Base-by-base conservation (phyloP, 1,284 basidiomycete species). In the Trametes sp. region DNA sequence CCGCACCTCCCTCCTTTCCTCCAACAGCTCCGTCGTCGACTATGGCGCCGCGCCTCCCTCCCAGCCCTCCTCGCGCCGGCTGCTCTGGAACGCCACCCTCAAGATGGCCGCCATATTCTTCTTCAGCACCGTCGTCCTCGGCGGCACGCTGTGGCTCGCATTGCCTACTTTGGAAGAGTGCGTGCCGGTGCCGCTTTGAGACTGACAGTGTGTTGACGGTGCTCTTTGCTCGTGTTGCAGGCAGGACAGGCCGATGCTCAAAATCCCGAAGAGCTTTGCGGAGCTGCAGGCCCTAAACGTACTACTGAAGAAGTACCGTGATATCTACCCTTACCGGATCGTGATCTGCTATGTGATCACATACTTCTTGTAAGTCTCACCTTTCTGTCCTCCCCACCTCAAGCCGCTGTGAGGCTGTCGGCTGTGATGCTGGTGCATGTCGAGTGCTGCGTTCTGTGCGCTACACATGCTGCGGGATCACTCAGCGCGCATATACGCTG, bases 301-400 rank as follows among this genome's bases (percentile, higher is more conserved):
- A 1, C 82, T 96, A 16, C 83, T 96, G 63, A 95, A 95, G 81
- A 96, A 96, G 75, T 96, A 96, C 76, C 85, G 93, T 51, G 87
- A 90, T 68, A 89, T 93, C 68, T 94, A 94, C 74, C 94, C 94
- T 0, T 84, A 83, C 74, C 87, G 92, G 50, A 90, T 95, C 66
- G 78, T 95, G 61, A 76, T 95, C 46, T 95, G 92, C 77, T 95
- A 94, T 77, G 85, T 94, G 62, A 86, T 85, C 62, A 92, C 95
- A 1, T 98, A 98, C 77, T 85, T 98, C 68, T 99, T 98, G 95
- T 96, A 71, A 61, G 86, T 81, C 54, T 53, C 63, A 19, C 35
- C 51, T 54, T 6, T 9, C 45, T n/a, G 31, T 24, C 36, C 16
- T 26, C 23, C 9, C 10, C 23, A 24, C 26, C 6, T 6, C 45